Conservation (phyloP, 345 rosid genomes). For the Bretschneidera sinensis region DNA sequence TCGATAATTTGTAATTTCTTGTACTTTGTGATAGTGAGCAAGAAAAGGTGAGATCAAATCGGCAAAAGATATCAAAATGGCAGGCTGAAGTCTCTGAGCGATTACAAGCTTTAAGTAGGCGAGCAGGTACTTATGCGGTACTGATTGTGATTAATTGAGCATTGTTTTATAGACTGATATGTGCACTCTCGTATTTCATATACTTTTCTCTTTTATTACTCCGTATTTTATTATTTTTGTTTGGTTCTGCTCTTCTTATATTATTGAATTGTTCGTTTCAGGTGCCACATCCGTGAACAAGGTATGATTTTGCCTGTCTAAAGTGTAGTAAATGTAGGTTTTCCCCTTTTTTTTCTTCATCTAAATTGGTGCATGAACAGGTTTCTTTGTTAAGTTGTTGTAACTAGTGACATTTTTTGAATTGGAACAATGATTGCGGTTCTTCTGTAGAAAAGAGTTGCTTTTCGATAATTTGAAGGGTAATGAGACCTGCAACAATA, state of each 20-base stretch:
- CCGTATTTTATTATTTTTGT: too few relatives aligned
- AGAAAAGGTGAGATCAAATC: constrained; percentile 73
- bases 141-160: not conserved
- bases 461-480: too few relatives aligned
- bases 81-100: constrained; percentile 84
- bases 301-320: constrained; percentile 34
- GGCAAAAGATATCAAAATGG: constrained; percentile 91
- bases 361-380: not conserved
- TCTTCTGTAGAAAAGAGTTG: not conserved
- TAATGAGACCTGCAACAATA: too few relatives aligned
- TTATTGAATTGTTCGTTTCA: constrained; percentile 23
- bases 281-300: constrained; percentile 60
- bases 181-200: not conserved
- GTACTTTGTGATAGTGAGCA: constrained; percentile 46
- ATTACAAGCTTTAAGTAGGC: constrained; percentile 53
- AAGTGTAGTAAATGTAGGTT: constrained; percentile 1
- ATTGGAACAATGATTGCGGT: too few relatives aligned
- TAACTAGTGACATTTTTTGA: not conserved
- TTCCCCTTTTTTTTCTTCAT: not conserved
- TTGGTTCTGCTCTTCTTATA: too few relatives aligned
- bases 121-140: constrained; percentile 44
- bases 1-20: not conserved
- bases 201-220: constrained; percentile 2
- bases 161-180: constrained; percentile 13
- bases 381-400: not conserved